Evolutionary conservation across 306 rosid species (phyloP).

Genomic region (Cicer pinnatifidum): DNA sequence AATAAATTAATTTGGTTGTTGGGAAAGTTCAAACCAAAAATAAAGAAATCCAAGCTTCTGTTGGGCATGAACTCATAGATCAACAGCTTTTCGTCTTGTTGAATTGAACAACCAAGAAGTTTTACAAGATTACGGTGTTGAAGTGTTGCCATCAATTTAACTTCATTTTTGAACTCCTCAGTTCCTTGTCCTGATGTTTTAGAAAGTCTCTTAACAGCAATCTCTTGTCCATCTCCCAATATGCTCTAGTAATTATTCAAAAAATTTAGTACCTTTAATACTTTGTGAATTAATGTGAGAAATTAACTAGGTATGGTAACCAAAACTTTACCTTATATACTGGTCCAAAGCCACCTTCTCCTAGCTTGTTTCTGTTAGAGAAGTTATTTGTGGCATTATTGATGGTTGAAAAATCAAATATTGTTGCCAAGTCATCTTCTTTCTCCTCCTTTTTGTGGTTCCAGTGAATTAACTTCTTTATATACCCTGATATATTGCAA

Average conservation of each 20-base stretch:
- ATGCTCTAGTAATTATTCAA: not conserved
- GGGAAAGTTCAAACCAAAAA: constrained; percentile 31
- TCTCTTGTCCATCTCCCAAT: constrained; percentile 34
- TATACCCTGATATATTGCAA: not conserved
- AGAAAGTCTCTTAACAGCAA: constrained; percentile 33
- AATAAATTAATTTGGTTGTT: not conserved
- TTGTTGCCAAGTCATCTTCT: not conserved
- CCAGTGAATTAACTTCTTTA: not conserved
- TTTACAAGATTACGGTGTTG: constrained; percentile 39
- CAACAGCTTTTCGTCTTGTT: constrained; percentile 29
- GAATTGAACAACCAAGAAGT: constrained; percentile 39
- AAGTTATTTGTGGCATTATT: constrained; percentile 21
- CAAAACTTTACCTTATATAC: constrained; percentile 20
- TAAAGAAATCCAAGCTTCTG: constrained; percentile 36
- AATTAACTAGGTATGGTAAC: not conserved
- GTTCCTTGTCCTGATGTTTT: constrained; percentile 9
- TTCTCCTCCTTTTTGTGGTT: not conserved
- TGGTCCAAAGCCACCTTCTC: constrained; percentile 26
- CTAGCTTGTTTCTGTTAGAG: not conserved
- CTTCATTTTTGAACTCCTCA: constrained; percentile 39
- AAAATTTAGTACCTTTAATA: not conserved
- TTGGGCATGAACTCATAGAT: constrained; percentile 40
- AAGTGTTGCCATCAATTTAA: constrained; percentile 36
- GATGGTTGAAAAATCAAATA: constrained; percentile 23
- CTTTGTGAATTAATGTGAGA: not conserved